Evolutionary conservation across 1,139 yeast species (phyloP), one percentile per base, ranked within the genome.

Genomic region (Zygosaccharomyces pseudobailii): DNA sequence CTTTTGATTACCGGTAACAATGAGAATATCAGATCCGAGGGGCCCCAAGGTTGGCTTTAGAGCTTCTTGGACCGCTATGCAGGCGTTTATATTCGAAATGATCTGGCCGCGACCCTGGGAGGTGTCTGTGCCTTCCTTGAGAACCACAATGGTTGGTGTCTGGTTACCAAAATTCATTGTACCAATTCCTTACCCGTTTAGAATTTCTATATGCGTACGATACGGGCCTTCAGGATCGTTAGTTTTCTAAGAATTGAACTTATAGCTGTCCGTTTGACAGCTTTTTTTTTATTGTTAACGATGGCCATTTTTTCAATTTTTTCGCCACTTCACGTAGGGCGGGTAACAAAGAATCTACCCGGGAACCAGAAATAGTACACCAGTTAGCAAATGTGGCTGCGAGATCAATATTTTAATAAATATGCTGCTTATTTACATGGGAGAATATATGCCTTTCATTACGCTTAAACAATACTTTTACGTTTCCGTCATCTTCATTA

Each of bases 41-140:
- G 99, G 99, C 2, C 99, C 99, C 56, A 92, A 75, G 0, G 99
- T 92, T 42, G 97, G 90, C 61, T 87, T 85, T 62, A 92, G 76
- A 32, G 97, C 88, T 60, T 92, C 98, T 72, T 92, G 97, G 57
- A 92, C 88, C 30, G 98, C 97, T 55, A 90, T 70, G 71, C 98
- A 92, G 6, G 98, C 97, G 73, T 90, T 90, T 66, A 92, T 92
- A 64, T 92, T 92, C 58, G 92, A 86, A 61, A 92, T 83, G 56
- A 88, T 86, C 72, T 94, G 98, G 27, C 97, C 97, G 57, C 82
- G 81, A 35, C 99, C 99, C 68, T 92, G 99, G 10, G 96, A 87
- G 31, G 95, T 74, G 66, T 92, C 98, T 5, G 99, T 92, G 44
- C 99, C 99, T 69, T 92, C 99, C 65, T 90, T 90, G 54, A 92